Conservation (phyloP, 306 rosid species). For the Quillaja saponaria region DNA sequence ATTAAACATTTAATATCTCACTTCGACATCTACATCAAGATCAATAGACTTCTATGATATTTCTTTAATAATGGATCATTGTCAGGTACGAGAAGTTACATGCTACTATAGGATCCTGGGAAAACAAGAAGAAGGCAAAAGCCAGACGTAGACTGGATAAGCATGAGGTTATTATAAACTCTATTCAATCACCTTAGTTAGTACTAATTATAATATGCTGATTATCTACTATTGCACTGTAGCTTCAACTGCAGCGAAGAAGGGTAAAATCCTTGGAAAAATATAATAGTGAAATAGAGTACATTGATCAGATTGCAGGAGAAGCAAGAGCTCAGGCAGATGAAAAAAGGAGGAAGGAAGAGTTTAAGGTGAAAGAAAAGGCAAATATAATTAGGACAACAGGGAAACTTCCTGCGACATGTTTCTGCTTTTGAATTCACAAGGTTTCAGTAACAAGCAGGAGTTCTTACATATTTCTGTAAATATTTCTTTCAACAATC, state of each 20-base stretch:
- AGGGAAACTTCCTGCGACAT: slow-evolving; percentile 51
- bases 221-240: slow-evolving; percentile 25
- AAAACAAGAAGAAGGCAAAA: slow-evolving; percentile 51
- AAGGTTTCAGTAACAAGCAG: slow-evolving; percentile 5
- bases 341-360: slow-evolving; percentile 39
- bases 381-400: slow-evolving; percentile 56
- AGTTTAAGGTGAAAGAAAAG: slow-evolving; percentile 49
- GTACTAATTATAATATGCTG: neutral
- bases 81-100: slow-evolving; percentile 58
- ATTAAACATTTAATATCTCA: slow-evolving; percentile 15
- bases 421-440: slow-evolving; percentile 58
- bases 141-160: slow-evolving; percentile 38
- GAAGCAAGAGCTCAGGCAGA: slow-evolving; percentile 61
- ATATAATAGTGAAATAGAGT: slow-evolving; percentile 25
- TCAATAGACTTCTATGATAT: neutral
- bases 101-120: slow-evolving; percentile 62
- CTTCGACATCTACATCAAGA: neutral
- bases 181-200: slow-evolving; percentile 18
- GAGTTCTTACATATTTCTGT: slow-evolving; percentile 32
- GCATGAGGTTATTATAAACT: slow-evolving; percentile 49
- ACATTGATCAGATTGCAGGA: slow-evolving; percentile 43
- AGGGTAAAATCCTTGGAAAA: slow-evolving; percentile 37
- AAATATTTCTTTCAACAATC: neutral
- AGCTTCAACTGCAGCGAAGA: slow-evolving; percentile 43
- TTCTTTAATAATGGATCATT: slow-evolving; percentile 30